Conservation (phyloP, 2,329 filamentous ascomycete genomes). For the Oidium heveae region DNA sequence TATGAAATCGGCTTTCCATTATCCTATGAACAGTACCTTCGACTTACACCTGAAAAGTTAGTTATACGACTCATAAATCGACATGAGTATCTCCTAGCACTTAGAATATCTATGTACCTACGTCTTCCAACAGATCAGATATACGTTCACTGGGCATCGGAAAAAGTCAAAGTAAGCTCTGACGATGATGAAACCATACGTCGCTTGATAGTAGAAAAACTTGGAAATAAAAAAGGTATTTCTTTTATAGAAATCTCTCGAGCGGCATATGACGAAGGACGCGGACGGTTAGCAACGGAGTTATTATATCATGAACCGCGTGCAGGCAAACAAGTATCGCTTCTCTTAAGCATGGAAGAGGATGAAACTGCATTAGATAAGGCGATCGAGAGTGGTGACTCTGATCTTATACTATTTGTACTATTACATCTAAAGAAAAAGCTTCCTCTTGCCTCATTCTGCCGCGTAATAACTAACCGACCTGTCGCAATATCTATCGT, state of each 20-base stretch:
- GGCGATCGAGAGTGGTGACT: constrained; percentile 84
- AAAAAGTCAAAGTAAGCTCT: constrained; percentile 66
- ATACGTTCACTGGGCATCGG: constrained; percentile 89
- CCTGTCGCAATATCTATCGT: constrained; percentile 74
- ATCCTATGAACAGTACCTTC: constrained; percentile 82
- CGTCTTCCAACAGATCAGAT: constrained; percentile 69
- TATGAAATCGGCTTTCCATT: constrained; percentile 77
- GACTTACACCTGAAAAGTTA: constrained; percentile 72
- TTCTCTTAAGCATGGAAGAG: constrained; percentile 85
- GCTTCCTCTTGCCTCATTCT: constrained; percentile 72
- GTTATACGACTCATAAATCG: constrained; percentile 67
- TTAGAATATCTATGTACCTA: constrained; percentile 71
- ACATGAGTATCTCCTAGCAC: constrained; percentile 71
- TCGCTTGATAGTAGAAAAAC: constrained; percentile 58
- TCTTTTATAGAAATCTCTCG: constrained; percentile 88
- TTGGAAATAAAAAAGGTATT: constrained; percentile 72
- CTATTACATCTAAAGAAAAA: constrained; percentile 74
- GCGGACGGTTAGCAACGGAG: constrained; percentile 67
- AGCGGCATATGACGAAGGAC: constrained; percentile 82
- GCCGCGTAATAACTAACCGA: constrained; percentile 66
- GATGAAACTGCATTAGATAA: constrained; percentile 89
- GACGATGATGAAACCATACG: constrained; percentile 80
- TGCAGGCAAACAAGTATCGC: constrained; percentile 83
- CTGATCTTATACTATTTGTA: constrained; percentile 77
- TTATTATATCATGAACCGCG: constrained; percentile 82